Conservation (phyloP, 2,329 filamentous ascomycete genomes). For the Claviceps digitariae region DNA sequence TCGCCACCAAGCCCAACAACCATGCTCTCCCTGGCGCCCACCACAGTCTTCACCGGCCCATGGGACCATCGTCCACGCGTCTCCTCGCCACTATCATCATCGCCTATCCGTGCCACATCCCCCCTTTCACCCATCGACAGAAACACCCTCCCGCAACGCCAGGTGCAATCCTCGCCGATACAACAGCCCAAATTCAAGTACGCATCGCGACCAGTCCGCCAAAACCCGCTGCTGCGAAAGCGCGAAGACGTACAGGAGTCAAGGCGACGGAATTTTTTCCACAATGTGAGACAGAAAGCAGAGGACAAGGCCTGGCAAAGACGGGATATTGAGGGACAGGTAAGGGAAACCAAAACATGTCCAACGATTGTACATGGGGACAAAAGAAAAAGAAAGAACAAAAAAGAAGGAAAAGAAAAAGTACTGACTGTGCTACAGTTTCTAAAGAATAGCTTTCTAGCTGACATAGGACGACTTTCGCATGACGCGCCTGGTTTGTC, state of each 20-base stretch:
- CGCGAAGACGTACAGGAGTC: constrained; percentile 50
- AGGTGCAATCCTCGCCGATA: constrained; percentile 32
- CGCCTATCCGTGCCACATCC: constrained; percentile 40
- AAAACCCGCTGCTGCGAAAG: constrained; percentile 48
- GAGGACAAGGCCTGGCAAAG: constrained; percentile 47
- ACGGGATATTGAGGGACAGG: constrained; percentile 47
- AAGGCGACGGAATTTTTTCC: constrained; percentile 54
- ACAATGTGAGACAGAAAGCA: constrained; percentile 46
- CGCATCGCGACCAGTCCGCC: constrained; percentile 41
- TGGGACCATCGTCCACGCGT: constrained; percentile 33
- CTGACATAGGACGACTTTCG: constrained; percentile 18
- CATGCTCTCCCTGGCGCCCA: constrained; percentile 29
- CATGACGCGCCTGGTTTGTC: constrained; percentile 26
- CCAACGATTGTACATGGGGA: not conserved
- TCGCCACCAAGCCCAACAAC: constrained; percentile 8
- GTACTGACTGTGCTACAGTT: constrained; percentile 13
- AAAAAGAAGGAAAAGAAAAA: not conserved
- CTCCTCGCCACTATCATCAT: constrained; percentile 46
- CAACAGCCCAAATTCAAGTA: constrained; percentile 32
- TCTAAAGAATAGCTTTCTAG: constrained; percentile 22
- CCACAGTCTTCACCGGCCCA: constrained; percentile 29
- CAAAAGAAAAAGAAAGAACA: not conserved
- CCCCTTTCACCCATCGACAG: constrained; percentile 29
- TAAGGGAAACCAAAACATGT: constrained; percentile 5
- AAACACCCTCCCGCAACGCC: constrained; percentile 27